Evolutionary conservation across 805 yeast species (phyloP), one percentile per base, ranked within the genome.

Genomic region (Lachancea dasiensis): DNA sequence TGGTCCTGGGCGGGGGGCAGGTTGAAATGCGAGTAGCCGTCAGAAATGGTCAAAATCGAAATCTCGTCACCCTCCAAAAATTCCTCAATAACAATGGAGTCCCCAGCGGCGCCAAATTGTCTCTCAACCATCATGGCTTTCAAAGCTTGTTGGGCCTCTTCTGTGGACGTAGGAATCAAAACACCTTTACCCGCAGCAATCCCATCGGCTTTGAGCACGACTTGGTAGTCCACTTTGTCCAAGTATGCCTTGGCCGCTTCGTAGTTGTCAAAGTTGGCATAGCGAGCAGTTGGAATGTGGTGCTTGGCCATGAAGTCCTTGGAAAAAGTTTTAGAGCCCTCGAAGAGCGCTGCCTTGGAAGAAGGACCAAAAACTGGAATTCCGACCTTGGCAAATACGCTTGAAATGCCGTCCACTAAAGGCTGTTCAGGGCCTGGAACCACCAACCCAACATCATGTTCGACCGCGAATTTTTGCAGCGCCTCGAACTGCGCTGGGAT

Each of bases 361-460:
- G 84, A 74, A n/a, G 99, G 99, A 11, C 98, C 99, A 67, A 92
- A 92, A 13, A 89, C 96, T 19, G 96, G 94, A 48, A 92, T 80
- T 47, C 98, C 98, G 36, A 81, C 82, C 41, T 75, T 77, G 45
- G 75, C 67, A 70, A 92, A 87, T 38, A 68, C 67, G 13, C 79
- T 61, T 19, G 89, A 61, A 44, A 92, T 78, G 36, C 99, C 99
- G 54, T 92, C 97, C 22, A 94, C 97, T 45, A 94, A 70, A 25
- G 98, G 97, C 65, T 87, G 95, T 65, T 92, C 99, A n/a, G 99
- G 99, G 23, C 99, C 99, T 25, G 98, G 97, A 30, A 92, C 70
- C 4, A 86, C 97, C 40, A 92, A 68, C 36, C 69, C 73, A 38
- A 92, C 72, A 4, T 73, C 51, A 39, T 89, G 67, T 20, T 74